Base-by-base conservation (phyloP, 2,329 filamentous ascomycete genomes). In the Ophiosphaerella korrae region DNA sequence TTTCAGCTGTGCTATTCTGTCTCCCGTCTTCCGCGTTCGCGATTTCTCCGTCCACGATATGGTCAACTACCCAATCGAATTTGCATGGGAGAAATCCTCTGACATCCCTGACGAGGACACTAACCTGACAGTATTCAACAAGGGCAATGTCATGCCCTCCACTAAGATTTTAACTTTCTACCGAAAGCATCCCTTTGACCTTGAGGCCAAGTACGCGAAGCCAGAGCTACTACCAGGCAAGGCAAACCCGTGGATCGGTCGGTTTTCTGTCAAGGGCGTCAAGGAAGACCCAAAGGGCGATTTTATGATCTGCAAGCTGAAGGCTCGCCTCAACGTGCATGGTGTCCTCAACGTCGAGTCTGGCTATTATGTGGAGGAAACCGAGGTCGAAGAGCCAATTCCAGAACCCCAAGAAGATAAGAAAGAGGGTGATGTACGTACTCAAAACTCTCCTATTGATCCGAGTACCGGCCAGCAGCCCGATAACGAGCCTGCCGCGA, bases 291-390 rank as follows among this genome's bases (percentile, higher is more conserved):
- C 87, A 62, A 92, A 94, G 74, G 90, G 95, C 53, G 94, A 97
- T 74, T 99, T 97, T 77, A 97, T 99, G 93, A 95, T 97, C 70
- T 99, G 94, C 88, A 99, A 99, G 82, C 87, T 99, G 57, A 97
- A 97, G 85, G 93, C 94, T 41, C 88, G 94, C 58, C 85, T 99
- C 49, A 99, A 99, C 79, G 85, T 97, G 59, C 92, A 97, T 80
- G 94, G 94, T 75, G 85, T 99, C 52, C 82, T 99, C 62, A 97
- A 97, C 73, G 89, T 99, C 33, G 94, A 99, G 81, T 92, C 87
- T 57, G 94, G 92, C 54, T 99, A 99, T 82, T 97, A 91, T 69
- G 94, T 99, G 46, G 94, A 99, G 80, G 94, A 99, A 73, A 87
- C 95, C 71, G 94, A 99, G 78, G 87, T 97, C 49, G 94, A 99